These are phyloP conservation scores for Cylindrodendrum hubeiense DNA, from an alignment of 2,329 filamentous ascomycete genomes.

Conservation along the genomic window DNA sequence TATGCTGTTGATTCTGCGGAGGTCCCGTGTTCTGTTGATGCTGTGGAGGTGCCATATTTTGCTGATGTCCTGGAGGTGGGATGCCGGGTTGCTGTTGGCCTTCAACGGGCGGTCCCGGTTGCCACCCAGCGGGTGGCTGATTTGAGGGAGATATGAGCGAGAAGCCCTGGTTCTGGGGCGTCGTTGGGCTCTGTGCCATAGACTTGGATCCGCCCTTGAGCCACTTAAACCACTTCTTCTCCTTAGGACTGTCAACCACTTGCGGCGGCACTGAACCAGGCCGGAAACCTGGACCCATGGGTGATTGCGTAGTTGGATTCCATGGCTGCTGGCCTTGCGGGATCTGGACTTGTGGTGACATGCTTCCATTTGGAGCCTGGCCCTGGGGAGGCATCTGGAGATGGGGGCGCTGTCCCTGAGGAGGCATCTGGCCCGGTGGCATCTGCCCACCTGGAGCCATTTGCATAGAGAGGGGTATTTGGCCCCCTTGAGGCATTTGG, in stretches of 20 bases:
- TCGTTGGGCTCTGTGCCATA: conserved; percentile 34
- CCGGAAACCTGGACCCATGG: conserved; percentile 22
- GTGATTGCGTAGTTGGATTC: conserved; percentile 32
- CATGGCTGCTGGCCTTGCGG: conserved; percentile 30
- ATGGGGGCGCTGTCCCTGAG: conserved; percentile 13
- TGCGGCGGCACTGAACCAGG: conserved; percentile 37
- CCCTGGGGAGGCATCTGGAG: conserved; percentile 16
- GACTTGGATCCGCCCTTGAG: conserved; percentile 41
- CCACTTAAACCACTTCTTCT: conserved; percentile 45
- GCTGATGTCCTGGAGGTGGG: too few relatives aligned
- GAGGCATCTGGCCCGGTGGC: conserved; percentile 15
- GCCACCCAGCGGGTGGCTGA: conserved; percentile 34
- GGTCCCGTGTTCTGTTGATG: too few relatives aligned
- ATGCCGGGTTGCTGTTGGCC: background rate
- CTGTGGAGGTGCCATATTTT: background rate
- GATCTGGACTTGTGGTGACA: conserved; percentile 19
- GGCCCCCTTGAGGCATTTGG: conserved; percentile 9
- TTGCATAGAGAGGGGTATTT: background rate
- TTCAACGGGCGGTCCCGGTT: conserved; percentile 34
- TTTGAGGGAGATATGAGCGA: conserved; percentile 25
- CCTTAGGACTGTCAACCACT: conserved; percentile 33
- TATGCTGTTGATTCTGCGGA: too few relatives aligned
- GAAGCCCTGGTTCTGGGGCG: conserved; percentile 11
- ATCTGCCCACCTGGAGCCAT: conserved; percentile 3
- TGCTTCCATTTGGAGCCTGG: conserved; percentile 10